These are phyloP conservation scores for Phenoliferia sp. DNA, from an alignment of 1,284 basidiomycete species.

Conservation along the genomic window DNA sequence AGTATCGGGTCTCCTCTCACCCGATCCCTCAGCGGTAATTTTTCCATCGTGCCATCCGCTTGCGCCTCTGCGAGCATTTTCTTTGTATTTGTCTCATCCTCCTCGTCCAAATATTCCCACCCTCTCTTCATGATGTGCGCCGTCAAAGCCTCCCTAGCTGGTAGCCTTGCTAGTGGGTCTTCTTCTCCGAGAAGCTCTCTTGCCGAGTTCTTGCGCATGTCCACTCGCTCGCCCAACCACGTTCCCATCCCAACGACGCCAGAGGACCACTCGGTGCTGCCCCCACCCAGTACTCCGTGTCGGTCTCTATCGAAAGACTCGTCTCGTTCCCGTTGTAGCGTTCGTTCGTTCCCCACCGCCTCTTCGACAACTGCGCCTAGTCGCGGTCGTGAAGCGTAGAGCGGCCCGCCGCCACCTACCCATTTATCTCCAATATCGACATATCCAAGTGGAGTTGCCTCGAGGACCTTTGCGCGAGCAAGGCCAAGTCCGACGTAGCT, in stretches of 20 bases:
- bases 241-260: slow-evolving; percentile 21
- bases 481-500: slow-evolving; percentile 17
- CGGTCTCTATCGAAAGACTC: background rate
- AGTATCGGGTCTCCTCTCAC: slow-evolving; percentile 12
- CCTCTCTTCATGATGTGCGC: slow-evolving; percentile 12
- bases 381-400: background rate
- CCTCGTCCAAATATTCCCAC: slow-evolving; percentile 22
- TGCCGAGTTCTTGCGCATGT: slow-evolving; percentile 20
- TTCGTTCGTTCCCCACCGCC: background rate
- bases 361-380: background rate
- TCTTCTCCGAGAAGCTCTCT: background rate
- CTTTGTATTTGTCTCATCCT: slow-evolving; percentile 19
- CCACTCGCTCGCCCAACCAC: slow-evolving; percentile 16
- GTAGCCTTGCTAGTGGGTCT: background rate
- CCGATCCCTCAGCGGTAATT: slow-evolving; percentile 17
- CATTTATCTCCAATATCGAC: slow-evolving; percentile 13
- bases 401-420: background rate
- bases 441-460: slow-evolving; percentile 9
- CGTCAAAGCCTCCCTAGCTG: slow-evolving; percentile 1
- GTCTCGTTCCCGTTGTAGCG: background rate
- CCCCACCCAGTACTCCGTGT: slow-evolving; percentile 19
- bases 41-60: slow-evolving; percentile 2
- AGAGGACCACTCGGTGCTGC: slow-evolving; percentile 16
- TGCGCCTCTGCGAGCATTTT: slow-evolving; percentile 11
- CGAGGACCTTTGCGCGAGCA: slow-evolving; percentile 6